A percentile compares a stretch with the other conserved stretches of the same genome.
Evolutionary conservation across 1,284 basidiomycete species (phyloP).

Genomic region (Ustilago curta): DNA sequence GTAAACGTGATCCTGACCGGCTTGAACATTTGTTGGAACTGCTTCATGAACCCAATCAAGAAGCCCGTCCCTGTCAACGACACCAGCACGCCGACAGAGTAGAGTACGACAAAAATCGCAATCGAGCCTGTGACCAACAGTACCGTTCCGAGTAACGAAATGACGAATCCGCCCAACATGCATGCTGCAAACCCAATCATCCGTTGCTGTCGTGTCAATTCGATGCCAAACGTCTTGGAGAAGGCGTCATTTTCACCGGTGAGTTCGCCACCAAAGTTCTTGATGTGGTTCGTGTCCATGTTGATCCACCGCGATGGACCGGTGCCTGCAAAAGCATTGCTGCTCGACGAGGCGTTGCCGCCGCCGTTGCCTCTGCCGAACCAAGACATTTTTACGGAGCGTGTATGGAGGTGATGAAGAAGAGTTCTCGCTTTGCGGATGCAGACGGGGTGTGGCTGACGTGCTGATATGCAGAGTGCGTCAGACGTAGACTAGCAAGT

Average conservation of each 20-base stretch:
- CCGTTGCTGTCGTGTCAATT: conserved; percentile 61
- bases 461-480: neutral
- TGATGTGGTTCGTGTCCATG: conserved; percentile 59
- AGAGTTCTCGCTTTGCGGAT: no score
- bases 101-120: conserved; percentile 84
- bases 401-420: neutral
- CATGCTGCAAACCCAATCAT: conserved; percentile 62
- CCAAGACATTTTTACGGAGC: conserved; percentile 35
- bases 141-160: conserved; percentile 84
- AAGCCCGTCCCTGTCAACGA: conserved; percentile 77
- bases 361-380: conserved; percentile 20
- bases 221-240: conserved; percentile 56
- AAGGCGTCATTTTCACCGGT: conserved; percentile 63
- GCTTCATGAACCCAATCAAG: conserved; percentile 57
- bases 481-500: neutral
- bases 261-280: conserved; percentile 58
- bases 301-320: conserved; percentile 58
- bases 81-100: conserved; percentile 83
- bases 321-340: conserved; percentile 37
- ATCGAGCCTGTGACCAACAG: conserved; percentile 80
- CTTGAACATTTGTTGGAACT: conserved; percentile 83
- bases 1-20: conserved; percentile 87
- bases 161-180: conserved; percentile 71
- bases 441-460: neutral
- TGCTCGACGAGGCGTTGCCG: conserved; percentile 11